Conservation (phyloP, 73 alveolate species). For the Paramecium octaurelia region DNA sequence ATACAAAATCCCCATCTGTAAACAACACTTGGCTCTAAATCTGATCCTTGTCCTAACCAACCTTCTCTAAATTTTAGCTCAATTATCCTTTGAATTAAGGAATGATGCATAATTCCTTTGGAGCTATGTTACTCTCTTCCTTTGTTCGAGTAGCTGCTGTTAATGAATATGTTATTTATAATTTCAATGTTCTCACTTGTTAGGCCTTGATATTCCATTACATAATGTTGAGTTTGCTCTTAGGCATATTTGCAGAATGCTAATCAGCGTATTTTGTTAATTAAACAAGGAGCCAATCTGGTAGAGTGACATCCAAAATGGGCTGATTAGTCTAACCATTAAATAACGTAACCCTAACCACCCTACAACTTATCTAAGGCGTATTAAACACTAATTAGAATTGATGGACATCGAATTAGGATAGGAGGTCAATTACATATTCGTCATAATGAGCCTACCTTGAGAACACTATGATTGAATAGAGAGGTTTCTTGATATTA, state of each 20-base stretch:
- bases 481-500: background rate
- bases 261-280: conserved; percentile 27
- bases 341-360: background rate
- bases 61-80: background rate
- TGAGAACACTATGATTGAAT: background rate
- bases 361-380: background rate
- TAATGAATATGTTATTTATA: background rate
- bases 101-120: background rate
- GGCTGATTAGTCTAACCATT: background rate
- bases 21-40: background rate
- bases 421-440: background rate
- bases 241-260: background rate
- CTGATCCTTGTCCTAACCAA: background rate
- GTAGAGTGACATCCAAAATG: background rate
- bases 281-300: background rate
- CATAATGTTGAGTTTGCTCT: background rate
- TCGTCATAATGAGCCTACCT: background rate
- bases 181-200: background rate
- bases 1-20: background rate
- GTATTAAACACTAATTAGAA: background rate
- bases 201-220: background rate
- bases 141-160: background rate
- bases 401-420: background rate
- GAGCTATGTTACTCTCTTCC: background rate
- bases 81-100: conserved; percentile 42